These are phyloP conservation scores for Clathrospora elynae DNA, from an alignment of 2,329 filamentous ascomycete genomes.

Conservation along the genomic window DNA sequence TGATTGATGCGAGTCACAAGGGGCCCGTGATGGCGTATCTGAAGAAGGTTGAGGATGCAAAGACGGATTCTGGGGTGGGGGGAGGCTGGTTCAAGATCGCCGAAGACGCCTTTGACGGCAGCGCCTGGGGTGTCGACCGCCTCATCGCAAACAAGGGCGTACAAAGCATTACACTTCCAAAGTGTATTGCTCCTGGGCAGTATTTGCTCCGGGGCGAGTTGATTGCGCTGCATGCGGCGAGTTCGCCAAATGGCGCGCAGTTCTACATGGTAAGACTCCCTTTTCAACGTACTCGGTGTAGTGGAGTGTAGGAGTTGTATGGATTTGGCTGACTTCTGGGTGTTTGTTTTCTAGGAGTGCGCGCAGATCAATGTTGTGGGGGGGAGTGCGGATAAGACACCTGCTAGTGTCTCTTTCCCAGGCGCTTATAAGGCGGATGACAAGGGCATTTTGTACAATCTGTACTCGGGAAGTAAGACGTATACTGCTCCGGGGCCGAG, in stretches of 20 bases:
- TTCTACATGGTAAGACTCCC: constrained; percentile 46
- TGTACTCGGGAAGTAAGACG: constrained; percentile 38
- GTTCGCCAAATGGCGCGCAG: constrained; percentile 46
- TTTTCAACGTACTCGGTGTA: too few species aligned
- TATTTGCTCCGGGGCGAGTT: constrained; percentile 53
- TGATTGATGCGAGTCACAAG: constrained; percentile 63
- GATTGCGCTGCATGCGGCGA: constrained; percentile 51
- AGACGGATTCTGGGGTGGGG: constrained; percentile 37
- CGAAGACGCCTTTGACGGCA: constrained; percentile 46
- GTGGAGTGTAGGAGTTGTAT: too few species aligned
- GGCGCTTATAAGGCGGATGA: constrained; percentile 43
- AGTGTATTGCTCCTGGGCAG: constrained; percentile 45
- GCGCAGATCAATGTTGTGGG: constrained; percentile 43
- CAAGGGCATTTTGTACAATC: constrained; percentile 38
- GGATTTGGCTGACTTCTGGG: background rate
- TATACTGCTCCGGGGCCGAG: constrained; percentile 58
- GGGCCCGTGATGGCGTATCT: constrained; percentile 63
- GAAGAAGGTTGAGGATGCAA: constrained; percentile 60
- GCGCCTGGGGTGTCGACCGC: constrained; percentile 44
- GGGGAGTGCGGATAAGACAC: constrained; percentile 34
- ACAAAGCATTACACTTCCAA: constrained; percentile 48
- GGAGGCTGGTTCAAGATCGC: constrained; percentile 27
- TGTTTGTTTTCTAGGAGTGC: constrained; percentile 24
- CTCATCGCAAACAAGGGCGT: constrained; percentile 51
- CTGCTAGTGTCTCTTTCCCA: constrained; percentile 36